A percentile compares a stretch with the other conserved stretches of the same genome.
These are phyloP conservation scores for Trichoderma sp. DNA, from an alignment of 2,329 filamentous ascomycete species.

Conservation along the genomic window DNA sequence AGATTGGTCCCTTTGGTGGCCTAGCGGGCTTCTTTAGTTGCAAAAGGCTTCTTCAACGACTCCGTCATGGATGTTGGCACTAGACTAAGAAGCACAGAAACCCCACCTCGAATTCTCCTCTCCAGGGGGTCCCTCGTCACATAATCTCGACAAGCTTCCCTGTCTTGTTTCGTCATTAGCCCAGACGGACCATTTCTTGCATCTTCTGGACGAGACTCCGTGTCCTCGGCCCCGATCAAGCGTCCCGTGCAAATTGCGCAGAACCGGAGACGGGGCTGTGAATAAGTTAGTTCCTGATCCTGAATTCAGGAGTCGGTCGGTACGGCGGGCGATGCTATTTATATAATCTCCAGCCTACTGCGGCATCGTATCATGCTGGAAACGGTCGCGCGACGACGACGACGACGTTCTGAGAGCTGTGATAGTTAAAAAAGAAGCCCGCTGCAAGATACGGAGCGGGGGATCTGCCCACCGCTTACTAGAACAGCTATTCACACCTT, in stretches of 20 bases:
- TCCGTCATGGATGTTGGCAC: neutral
- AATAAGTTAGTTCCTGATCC: neutral
- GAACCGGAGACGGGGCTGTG: slow-evolving; percentile 9
- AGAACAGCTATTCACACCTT: neutral
- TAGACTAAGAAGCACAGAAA: neutral
- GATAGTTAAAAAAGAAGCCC: neutral
- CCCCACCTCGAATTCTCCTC: slow-evolving; percentile 14
- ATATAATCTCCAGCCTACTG: neutral
- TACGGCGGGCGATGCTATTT: slow-evolving; percentile 8
- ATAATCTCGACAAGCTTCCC: slow-evolving; percentile 19
- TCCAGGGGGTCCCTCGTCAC: slow-evolving; percentile 7
- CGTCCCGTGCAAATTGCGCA: slow-evolving; percentile 9
- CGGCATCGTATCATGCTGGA: neutral
- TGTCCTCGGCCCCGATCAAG: slow-evolving; percentile 10
- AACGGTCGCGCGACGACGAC: slow-evolving; percentile 4
- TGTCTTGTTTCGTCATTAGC: slow-evolving; percentile 14
- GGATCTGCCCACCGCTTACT: neutral
- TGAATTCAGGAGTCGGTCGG: slow-evolving; percentile 13
- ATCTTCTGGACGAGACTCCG: neutral
- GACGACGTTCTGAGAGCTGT: neutral
- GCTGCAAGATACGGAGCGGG: neutral
- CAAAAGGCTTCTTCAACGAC: neutral
- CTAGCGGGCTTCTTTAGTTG: neutral
- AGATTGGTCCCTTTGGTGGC: neutral
- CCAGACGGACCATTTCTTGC: slow-evolving; percentile 7